Conservation (phyloP, 1,284 basidiomycete genomes). For the Malassezia slooffiae region DNA sequence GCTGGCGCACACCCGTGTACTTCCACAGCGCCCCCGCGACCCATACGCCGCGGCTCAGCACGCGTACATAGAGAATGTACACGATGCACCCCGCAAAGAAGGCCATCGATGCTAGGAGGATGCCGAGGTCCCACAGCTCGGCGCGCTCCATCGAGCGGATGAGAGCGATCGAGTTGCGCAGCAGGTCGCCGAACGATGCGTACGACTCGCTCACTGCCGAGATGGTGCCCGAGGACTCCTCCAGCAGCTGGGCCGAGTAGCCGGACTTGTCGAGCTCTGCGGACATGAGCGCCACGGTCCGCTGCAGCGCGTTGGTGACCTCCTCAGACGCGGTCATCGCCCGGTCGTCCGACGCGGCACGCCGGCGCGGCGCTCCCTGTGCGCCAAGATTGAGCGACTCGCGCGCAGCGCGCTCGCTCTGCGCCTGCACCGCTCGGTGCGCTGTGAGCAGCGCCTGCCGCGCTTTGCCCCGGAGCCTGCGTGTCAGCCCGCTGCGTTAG, state of each 20-base stretch:
- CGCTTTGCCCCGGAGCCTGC: neutral
- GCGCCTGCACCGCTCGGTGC: slow-evolving; percentile 11
- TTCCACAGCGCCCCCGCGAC: no score
- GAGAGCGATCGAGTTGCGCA: slow-evolving; percentile 32
- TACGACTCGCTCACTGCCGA: slow-evolving; percentile 31
- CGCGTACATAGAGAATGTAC: slow-evolving; percentile 40
- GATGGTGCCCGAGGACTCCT: slow-evolving; percentile 37
- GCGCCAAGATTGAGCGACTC: slow-evolving; percentile 2
- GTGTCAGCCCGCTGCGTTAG: no score
- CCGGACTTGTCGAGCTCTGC: slow-evolving; percentile 40
- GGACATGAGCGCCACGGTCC: slow-evolving; percentile 39
- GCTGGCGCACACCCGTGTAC: no score
- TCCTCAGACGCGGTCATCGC: slow-evolving; percentile 34
- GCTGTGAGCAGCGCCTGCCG: slow-evolving; percentile 8
- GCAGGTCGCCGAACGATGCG: slow-evolving; percentile 29
- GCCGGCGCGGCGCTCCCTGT: neutral
- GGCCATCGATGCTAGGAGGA: slow-evolving; percentile 24
- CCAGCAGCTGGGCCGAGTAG: slow-evolving; percentile 37
- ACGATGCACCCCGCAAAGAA: slow-evolving; percentile 38
- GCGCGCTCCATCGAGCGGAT: slow-evolving; percentile 43
- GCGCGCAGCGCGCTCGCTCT: slow-evolving; percentile 2
- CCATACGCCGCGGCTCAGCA: slow-evolving; percentile 29
- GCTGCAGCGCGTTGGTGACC: slow-evolving; percentile 36
- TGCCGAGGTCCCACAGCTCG: slow-evolving; percentile 31
- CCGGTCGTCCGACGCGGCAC: slow-evolving; percentile 20